Evolutionary conservation across 306 rosid genomes (phyloP).

Genomic region (Prunus padus): DNA sequence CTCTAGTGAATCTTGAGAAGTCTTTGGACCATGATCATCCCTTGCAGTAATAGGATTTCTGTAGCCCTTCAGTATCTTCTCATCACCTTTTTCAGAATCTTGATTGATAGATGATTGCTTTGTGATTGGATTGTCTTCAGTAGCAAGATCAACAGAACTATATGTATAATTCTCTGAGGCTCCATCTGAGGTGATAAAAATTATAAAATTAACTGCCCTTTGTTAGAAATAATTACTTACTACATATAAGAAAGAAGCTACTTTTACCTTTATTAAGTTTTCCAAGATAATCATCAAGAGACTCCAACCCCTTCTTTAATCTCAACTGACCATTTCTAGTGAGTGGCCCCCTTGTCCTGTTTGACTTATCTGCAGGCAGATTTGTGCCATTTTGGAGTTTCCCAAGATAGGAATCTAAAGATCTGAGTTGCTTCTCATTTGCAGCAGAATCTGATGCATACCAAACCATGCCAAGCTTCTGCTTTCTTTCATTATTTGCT

Average conservation of each 20-base stretch:
- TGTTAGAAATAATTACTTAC: not conserved
- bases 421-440: constrained; percentile 52
- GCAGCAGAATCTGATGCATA: constrained; percentile 38
- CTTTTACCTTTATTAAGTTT: constrained; percentile 53
- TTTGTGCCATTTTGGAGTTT: constrained; percentile 45
- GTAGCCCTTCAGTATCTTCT: constrained; percentile 21
- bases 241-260: not conserved
- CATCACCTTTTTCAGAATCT: constrained; percentile 21
- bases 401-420: constrained; percentile 61
- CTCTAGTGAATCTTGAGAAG: constrained; percentile 34
- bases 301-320: constrained; percentile 47
- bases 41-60: constrained; percentile 27
- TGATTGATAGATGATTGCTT: constrained; percentile 19
- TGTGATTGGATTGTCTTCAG: constrained; percentile 30
- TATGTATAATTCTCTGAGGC: constrained; percentile 29
- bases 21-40: constrained; percentile 15
- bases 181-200: constrained; percentile 30
- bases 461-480: constrained; percentile 14
- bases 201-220: constrained; percentile 1
- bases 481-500: constrained; percentile 24
- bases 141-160: constrained; percentile 27
- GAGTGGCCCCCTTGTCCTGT: constrained; percentile 28
- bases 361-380: constrained; percentile 28
- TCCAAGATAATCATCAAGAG: constrained; percentile 66
- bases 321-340: constrained; percentile 26